phyloP scores from a whole-genome alignment of 2,329 filamentous ascomycete species.

The Fusarium sp. region DNA sequence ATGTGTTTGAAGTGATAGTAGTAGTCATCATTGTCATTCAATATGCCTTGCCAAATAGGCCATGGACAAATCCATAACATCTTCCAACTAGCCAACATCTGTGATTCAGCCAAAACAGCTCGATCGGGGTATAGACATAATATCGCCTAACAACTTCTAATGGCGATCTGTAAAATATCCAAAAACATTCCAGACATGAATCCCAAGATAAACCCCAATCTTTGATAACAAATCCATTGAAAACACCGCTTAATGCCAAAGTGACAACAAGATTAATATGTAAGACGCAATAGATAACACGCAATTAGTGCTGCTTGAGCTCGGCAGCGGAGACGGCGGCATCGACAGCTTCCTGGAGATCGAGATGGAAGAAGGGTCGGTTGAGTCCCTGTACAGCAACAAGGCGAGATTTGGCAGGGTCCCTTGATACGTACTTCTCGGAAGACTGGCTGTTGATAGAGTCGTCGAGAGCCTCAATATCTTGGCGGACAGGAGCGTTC shows the following conservation, averaged over 20 bases:
- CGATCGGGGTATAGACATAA: slow-evolving; percentile 34
- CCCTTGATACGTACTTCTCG: slow-evolving; percentile 50
- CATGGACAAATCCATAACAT: slow-evolving; percentile 2
- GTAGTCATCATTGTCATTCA: slow-evolving; percentile 17
- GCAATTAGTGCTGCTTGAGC: slow-evolving; percentile 46
- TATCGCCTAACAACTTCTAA: slow-evolving; percentile 26
- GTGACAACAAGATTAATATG: slow-evolving; percentile 12
- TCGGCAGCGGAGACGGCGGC: slow-evolving; percentile 59
- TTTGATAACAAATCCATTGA: neutral
- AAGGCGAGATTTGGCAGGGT: slow-evolving; percentile 52
- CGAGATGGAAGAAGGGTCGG: slow-evolving; percentile 68
- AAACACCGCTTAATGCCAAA: slow-evolving; percentile 25
- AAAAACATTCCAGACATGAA: slow-evolving; percentile 12
- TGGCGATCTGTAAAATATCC: slow-evolving; percentile 15
- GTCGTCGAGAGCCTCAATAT: slow-evolving; percentile 51
- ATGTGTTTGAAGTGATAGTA: neutral
- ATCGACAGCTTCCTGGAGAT: slow-evolving; percentile 65
- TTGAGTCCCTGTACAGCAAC: slow-evolving; percentile 63
- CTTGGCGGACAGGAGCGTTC: slow-evolving; percentile 40
- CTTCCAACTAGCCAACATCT: neutral
- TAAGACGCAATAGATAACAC: neutral
- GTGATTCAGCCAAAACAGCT: slow-evolving; percentile 17
- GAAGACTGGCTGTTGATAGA: slow-evolving; percentile 44
- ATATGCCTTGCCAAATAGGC: neutral
- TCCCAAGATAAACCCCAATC: neutral